Evolutionary conservation across 495 filamentous ascomycete genomes (phyloP), one percentile per base, ranked within the genome.

Genomic region (Amorphotheca resinae): DNA sequence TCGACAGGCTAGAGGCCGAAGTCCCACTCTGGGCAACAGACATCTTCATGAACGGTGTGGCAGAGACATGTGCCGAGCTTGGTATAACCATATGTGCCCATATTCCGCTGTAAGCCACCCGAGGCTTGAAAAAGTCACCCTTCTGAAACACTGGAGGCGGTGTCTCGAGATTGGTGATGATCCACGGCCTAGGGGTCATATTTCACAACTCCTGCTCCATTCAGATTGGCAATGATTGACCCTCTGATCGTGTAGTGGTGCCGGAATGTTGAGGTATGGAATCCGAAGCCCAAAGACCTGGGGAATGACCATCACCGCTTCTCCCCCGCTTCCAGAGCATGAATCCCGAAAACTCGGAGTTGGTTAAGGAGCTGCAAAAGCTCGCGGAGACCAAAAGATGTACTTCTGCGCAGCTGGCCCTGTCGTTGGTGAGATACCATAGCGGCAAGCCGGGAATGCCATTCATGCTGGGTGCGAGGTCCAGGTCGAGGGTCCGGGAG

Each of bases 1-100:
- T 94, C 45, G 70, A 68, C 2, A 72, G 71, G 1, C 82, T 91
- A 14, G 87, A 94, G 61, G 76, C 81, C 18, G 87, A 94, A 63
- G 64, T 91, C 45, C 84, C 78, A 8, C 57, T 94, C 23, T 87
- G 69, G 55, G 59, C 69, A 8, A 74, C 73, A 3, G 72, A 79
- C 6, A 75, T 79, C 34, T 59, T 89, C 12, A 59, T 72, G 4
- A 88, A 94, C 54, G 84, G 78, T 12, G 69, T 91, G 7, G 81
- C 78, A 9, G 62, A 67, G 25, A 70, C 76, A 0, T 93, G 87
- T 49, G 76, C 69, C 5, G 70, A 88, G 60, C 66, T 84, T 23
- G 62, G 64, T 23, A 82, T 85, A 53, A 80, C 84, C 0, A 50
- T 93, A 22, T 53, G 86, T 9, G 86, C 82, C 4, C 38, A 50